These are phyloP conservation scores for Pseudophaeomoniella oleicola DNA, from an alignment of 2,329 filamentous ascomycete species.

Conservation along the genomic window DNA sequence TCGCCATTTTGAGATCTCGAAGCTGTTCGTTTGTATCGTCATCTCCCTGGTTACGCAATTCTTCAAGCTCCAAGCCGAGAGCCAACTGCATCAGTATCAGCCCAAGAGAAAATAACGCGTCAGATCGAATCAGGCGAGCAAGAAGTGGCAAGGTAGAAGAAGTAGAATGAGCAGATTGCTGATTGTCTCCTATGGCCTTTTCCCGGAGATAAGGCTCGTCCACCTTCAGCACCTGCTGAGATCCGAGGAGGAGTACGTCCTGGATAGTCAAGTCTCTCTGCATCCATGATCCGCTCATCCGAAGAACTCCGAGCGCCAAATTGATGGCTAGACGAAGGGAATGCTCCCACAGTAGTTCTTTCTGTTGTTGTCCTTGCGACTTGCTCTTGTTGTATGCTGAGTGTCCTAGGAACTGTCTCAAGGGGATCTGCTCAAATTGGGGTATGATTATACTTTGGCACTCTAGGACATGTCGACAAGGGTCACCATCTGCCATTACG, in stretches of 20 bases:
- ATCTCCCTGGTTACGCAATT: background rate
- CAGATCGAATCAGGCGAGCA: slow-evolving; percentile 5
- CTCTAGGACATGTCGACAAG: too few species aligned
- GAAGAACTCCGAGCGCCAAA: background rate
- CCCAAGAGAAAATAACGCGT: slow-evolving; percentile 1
- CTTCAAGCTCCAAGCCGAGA: background rate
- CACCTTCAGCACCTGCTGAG: background rate
- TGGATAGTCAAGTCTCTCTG: background rate
- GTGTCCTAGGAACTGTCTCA: background rate
- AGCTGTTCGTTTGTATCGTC: slow-evolving; percentile 3
- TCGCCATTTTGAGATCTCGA: slow-evolving; percentile 10
- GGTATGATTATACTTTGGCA: too few species aligned
- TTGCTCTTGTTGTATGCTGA: too few species aligned
- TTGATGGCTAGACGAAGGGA: background rate
- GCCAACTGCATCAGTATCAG: background rate
- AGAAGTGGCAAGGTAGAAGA: background rate
- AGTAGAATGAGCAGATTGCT: background rate
- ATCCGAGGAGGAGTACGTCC: background rate
- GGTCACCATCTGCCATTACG: too few species aligned
- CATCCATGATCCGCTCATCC: background rate
- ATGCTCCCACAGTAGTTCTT: background rate
- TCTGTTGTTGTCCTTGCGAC: background rate
- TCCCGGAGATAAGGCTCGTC: background rate
- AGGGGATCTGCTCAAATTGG: background rate
- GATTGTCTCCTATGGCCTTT: background rate